Evolutionary conservation across 2,329 filamentous ascomycete genomes (phyloP), one percentile per base, ranked within the genome.

Genomic region (Sporothrix dimorphospora): DNA sequence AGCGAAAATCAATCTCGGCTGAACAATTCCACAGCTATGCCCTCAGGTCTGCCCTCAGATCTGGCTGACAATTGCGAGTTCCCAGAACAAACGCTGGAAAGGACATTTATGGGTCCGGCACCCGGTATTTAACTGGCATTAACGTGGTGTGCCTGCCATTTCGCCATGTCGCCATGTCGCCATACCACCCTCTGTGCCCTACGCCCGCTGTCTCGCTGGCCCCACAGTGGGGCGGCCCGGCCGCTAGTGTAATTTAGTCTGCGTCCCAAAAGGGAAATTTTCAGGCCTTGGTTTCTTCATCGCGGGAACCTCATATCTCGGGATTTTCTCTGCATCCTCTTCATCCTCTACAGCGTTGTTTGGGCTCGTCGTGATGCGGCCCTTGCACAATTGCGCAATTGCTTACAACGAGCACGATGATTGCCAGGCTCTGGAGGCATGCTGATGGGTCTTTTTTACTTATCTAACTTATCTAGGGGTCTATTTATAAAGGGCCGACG

Each of bases 271-370:
- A 19, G 11, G 57, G 57, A n/a, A 61, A 61, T 61, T 61, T 40
- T 61, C 57, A 61, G 57, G 57, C 57, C 57, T 61, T 61, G 57
- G 53, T 57, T 40, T 40, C n/a, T 42, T 61, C 57, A 61, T 40
- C 34, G 38, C 57, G 21, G 34, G 57, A 24, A 61, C 57, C 57
- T 61, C 57, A 40, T 42, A 42, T 61, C 34, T 61, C 21, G 7
- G 34, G n/a, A 21, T 61, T 12, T 61, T 61, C 34, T 40, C 8
- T 42, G 19, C 19, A 40, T 61, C 57, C 57, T 42, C 9, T 38
- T 59, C 27, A 45, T 45, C 42, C 42, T 45, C 42, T 45, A 8
- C 9, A 12, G 16, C 42, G 9, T 45, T 47, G 49, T 53, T 21
- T 53, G 49, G 49, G 4, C 49, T 24, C 49, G 49, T 24, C 5